A percentile compares a stretch with the other conserved stretches of the same genome.
phyloP scores from a whole-genome alignment of 768 basidiomycete species.

The Hygrocybe punicea region DNA sequence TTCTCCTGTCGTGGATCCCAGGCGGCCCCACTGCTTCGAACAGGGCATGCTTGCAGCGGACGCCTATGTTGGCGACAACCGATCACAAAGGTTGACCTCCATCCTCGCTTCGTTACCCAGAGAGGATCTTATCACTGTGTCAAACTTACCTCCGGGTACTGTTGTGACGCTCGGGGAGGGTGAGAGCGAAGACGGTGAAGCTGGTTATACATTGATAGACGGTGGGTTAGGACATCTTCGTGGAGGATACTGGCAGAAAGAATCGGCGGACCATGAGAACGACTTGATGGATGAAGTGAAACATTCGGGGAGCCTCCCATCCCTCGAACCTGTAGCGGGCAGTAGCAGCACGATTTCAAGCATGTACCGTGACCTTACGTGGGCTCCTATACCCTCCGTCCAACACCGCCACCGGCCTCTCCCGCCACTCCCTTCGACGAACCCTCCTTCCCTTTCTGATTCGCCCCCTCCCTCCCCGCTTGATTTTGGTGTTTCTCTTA shows the following conservation, averaged over 20 bases:
- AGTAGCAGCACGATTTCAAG: no score
- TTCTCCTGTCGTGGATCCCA: not conserved
- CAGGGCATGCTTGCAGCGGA: not conserved
- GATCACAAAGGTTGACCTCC: not conserved
- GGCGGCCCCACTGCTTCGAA: not conserved
- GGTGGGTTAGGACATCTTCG: not conserved
- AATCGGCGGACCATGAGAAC: not conserved
- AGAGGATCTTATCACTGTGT: not conserved
- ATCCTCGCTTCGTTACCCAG: not conserved
- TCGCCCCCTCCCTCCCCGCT: no score
- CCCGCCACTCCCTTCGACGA: no score
- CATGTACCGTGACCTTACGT: no score
- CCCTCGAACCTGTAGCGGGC: no score
- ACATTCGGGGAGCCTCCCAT: no score
- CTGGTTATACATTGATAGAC: not conserved
- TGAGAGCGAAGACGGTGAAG: not conserved
- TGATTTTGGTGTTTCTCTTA: not conserved
- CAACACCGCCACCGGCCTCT: no score
- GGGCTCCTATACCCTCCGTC: no score
- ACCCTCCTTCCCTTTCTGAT: no score
- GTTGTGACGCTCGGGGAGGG: not conserved
- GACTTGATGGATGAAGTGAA: no score
- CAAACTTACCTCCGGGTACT: not conserved
- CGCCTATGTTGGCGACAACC: not conserved
- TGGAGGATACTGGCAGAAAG: not conserved